These are phyloP conservation scores for Baudoinia panamericana DNA, from an alignment of 495 filamentous ascomycete genomes.

Conservation along the genomic window DNA sequence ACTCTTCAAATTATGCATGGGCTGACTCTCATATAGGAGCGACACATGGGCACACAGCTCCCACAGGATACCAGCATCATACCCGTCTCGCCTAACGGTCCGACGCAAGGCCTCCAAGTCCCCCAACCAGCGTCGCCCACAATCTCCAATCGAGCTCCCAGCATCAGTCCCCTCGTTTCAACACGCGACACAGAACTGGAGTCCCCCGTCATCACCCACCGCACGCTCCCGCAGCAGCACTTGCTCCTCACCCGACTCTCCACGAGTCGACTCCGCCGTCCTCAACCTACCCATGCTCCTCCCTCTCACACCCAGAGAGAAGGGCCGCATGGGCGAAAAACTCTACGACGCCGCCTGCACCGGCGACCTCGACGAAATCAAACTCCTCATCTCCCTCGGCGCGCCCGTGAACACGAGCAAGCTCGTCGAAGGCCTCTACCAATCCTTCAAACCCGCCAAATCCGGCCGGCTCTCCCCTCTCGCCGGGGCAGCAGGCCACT, in stretches of 20 bases:
- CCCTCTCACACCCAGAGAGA: constrained; percentile 4
- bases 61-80: too few relatives aligned
- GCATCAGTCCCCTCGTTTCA: constrained; percentile 9
- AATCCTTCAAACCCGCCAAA: constrained; percentile 20
- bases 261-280: neutral
- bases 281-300: neutral
- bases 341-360: constrained; percentile 15
- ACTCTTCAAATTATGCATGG: neutral
- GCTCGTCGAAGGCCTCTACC: constrained; percentile 13
- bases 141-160: constrained; percentile 10
- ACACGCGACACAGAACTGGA: constrained; percentile 12
- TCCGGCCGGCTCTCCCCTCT: constrained; percentile 13
- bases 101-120: constrained; percentile 14
- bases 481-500: constrained; percentile 15
- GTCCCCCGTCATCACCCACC: constrained; percentile 10
- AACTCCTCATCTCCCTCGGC: constrained; percentile 14
- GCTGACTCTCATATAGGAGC: too few relatives aligned
- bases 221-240: constrained; percentile 3
- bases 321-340: constrained; percentile 5
- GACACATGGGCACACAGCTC: too few relatives aligned
- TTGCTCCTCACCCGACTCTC: constrained; percentile 1
- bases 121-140: too few relatives aligned
- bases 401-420: constrained; percentile 8
- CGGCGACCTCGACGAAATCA: constrained; percentile 12
- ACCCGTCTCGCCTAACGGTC: constrained; percentile 7